Conservation (phyloP, 169 alveolate genomes). For the Plasmodium gaboni region DNA sequence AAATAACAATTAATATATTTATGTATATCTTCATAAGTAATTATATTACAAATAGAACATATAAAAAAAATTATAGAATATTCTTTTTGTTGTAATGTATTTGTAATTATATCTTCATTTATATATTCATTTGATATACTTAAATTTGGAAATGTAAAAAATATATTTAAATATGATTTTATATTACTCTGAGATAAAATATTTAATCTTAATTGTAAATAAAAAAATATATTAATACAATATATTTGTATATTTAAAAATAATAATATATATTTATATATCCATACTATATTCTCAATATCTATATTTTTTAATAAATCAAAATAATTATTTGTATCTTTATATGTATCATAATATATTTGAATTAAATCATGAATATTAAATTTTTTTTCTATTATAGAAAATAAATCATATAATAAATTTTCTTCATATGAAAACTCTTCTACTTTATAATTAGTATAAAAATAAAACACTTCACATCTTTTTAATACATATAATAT, state of each 20-base stretch:
- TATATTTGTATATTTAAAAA: slow-evolving; percentile 58
- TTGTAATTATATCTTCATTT: slow-evolving; percentile 22
- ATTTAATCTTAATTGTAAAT: slow-evolving; percentile 41
- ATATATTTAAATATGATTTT: slow-evolving; percentile 16
- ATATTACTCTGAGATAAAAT: slow-evolving; percentile 19
- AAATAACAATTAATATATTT: slow-evolving; percentile 13
- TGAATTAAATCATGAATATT: slow-evolving; percentile 36
- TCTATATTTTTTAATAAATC: slow-evolving; percentile 15
- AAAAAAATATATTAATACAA: slow-evolving; percentile 63
- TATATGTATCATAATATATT: slow-evolving; percentile 59
- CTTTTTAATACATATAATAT: slow-evolving; percentile 23
- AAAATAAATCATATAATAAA: slow-evolving; percentile 9
- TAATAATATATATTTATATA: slow-evolving; percentile 43
- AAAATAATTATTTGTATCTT: slow-evolving; percentile 53
- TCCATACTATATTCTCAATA: slow-evolving; percentile 32
- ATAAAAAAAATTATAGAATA: slow-evolving; percentile 42
- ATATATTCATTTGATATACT: not conserved
- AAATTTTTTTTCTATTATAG: slow-evolving; percentile 19
- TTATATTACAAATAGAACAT: slow-evolving; percentile 7
- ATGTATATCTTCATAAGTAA: slow-evolving; percentile 18
- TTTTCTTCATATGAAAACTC: slow-evolving; percentile 61
- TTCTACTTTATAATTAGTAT: slow-evolving; percentile 37
- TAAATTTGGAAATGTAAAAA: slow-evolving; percentile 12
- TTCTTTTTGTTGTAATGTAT: slow-evolving; percentile 44
- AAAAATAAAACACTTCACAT: slow-evolving; percentile 37